Percentiles rank a stretch among this genome's conserved stretches.
Conservation (phyloP, 1,284 basidiomycete species). For the Coniferiporia sulphurascens region DNA sequence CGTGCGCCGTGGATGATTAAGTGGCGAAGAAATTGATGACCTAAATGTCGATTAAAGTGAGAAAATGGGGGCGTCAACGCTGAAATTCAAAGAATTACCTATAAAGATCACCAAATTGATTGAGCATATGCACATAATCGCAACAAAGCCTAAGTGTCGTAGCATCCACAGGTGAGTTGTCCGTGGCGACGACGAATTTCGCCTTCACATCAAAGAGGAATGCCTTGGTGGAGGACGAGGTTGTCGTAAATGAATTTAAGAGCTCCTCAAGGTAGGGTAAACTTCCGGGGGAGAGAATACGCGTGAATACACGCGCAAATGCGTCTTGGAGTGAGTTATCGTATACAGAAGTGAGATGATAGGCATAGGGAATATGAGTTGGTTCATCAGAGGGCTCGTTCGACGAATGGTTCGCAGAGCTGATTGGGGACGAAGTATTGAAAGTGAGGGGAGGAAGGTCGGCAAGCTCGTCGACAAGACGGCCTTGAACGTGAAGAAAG, state of each 20-base stretch:
- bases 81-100: slow-evolving; percentile 42
- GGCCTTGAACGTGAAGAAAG: slow-evolving; percentile 81
- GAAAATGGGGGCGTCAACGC: neutral
- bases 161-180: slow-evolving; percentile 88
- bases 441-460: slow-evolving; percentile 49
- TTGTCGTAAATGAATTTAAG: slow-evolving; percentile 80
- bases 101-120: slow-evolving; percentile 82
- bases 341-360: slow-evolving; percentile 86
- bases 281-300: slow-evolving; percentile 62
- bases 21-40: slow-evolving; percentile 14
- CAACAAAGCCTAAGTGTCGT: slow-evolving; percentile 85
- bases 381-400: slow-evolving; percentile 37
- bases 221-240: slow-evolving; percentile 87
- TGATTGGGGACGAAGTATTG: slow-evolving; percentile 12
- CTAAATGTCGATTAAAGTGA: slow-evolving; percentile 1
- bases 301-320: slow-evolving; percentile 69
- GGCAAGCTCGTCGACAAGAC: slow-evolving; percentile 75
- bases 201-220: slow-evolving; percentile 90
- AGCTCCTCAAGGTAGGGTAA: slow-evolving; percentile 74
- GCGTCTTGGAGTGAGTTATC: slow-evolving; percentile 87
- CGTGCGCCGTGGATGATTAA: slow-evolving; percentile 10
- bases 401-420: slow-evolving; percentile 11
- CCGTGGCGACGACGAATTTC: slow-evolving; percentile 87
- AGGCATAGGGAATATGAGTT: slow-evolving; percentile 60
- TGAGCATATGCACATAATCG: slow-evolving; percentile 87